These are phyloP conservation scores for Austropuccinia psidii DNA, from an alignment of 1,284 basidiomycete genomes.

Conservation along the genomic window DNA sequence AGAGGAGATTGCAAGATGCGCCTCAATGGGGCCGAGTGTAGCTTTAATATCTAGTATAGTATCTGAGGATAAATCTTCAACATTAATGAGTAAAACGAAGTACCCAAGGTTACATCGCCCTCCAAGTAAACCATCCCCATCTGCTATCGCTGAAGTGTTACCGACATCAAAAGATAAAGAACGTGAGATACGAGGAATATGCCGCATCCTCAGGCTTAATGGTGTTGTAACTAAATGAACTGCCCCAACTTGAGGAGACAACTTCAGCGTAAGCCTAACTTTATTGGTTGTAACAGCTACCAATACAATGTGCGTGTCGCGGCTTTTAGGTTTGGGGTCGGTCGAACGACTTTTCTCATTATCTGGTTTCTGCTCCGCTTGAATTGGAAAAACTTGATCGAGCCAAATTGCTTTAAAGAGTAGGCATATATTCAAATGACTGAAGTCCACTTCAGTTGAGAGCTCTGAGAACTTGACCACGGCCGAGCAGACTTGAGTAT, in stretches of 20 bases:
- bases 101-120: neutral
- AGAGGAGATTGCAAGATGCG: conserved; percentile 10
- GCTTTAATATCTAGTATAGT: conserved; percentile 23
- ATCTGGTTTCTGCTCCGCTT: neutral
- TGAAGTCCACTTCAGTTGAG: conserved; percentile 24
- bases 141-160: neutral
- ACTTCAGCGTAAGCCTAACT: conserved; percentile 8
- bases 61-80: conserved; percentile 22
- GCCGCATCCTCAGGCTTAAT: conserved; percentile 8
- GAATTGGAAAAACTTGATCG: conserved; percentile 18
- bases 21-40: conserved; percentile 4
- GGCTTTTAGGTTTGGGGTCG: neutral
- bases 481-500: conserved; percentile 16
- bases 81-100: conserved; percentile 12
- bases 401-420: conserved; percentile 29
- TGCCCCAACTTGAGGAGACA: conserved; percentile 9
- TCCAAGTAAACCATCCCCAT: conserved; percentile 17
- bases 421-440: conserved; percentile 17
- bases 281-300: conserved; percentile 6
- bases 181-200: conserved; percentile 16
- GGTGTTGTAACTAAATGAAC: conserved; percentile 3
- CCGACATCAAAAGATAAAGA: conserved; percentile 10
- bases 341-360: neutral
- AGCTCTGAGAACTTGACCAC: conserved; percentile 20
- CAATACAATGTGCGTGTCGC: conserved; percentile 14